Evolutionary conservation across 306 rosid genomes (phyloP).

Genomic region (Cicer judaicum): DNA sequence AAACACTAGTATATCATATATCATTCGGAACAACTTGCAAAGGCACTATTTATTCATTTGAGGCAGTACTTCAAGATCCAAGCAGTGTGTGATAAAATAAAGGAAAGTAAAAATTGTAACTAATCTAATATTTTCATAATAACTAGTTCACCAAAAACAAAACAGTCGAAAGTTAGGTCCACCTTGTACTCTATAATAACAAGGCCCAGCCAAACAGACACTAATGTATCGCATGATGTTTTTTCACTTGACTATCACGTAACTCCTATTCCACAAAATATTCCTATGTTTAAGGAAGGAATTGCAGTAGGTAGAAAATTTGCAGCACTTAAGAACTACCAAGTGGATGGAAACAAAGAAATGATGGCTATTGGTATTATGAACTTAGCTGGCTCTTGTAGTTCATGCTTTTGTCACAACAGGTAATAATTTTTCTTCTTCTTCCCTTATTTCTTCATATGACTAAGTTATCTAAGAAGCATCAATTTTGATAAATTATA

Average conservation of each 20-base stretch:
- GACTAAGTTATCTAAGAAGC: constrained; percentile 19
- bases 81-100: too few relatives aligned
- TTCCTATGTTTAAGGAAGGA: constrained; percentile 71
- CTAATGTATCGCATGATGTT: background rate
- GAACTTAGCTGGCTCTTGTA: constrained; percentile 91
- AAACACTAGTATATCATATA: too few relatives aligned
- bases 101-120: too few relatives aligned
- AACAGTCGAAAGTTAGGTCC: too few relatives aligned
- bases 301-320: constrained; percentile 96
- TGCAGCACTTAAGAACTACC: constrained; percentile 86
- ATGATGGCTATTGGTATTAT: constrained; percentile 94
- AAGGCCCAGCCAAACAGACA: too few relatives aligned
- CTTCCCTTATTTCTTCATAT: constrained; percentile 25
- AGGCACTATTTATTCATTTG: too few relatives aligned
- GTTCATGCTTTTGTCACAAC: constrained; percentile 93
- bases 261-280: constrained; percentile 26
- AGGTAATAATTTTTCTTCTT: constrained; percentile 49
- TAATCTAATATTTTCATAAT: too few relatives aligned
- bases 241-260: constrained; percentile 12
- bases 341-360: constrained; percentile 98
- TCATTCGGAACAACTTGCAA: too few relatives aligned
- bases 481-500: constrained; percentile 29
- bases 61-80: too few relatives aligned
- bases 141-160: too few relatives aligned
- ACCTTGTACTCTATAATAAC: too few relatives aligned